Conservation (phyloP, 495 filamentous ascomycete species). For the Penicillium macrosclerotiorum region DNA sequence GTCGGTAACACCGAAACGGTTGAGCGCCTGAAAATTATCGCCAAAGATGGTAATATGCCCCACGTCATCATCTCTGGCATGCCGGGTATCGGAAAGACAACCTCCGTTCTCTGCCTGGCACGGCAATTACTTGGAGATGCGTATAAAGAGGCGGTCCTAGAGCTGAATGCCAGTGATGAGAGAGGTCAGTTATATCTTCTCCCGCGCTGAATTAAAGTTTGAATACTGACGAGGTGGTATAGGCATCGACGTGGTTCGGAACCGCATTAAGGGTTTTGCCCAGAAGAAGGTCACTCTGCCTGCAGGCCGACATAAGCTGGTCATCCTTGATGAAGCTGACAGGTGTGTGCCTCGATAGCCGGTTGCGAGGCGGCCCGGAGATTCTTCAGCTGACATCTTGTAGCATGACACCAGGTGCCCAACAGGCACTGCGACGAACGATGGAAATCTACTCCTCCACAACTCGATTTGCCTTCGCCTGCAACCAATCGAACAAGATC, state of each 20-base stretch:
- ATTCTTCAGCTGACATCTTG: background rate
- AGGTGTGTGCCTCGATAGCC: conserved; percentile 41
- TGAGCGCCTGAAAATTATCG: conserved; percentile 97
- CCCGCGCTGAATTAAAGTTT: no score
- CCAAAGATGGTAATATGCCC: conserved; percentile 98
- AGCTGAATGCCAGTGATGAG: conserved; percentile 95
- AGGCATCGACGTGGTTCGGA: conserved; percentile 98
- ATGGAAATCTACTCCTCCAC: conserved; percentile 99
- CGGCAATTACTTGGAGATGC: conserved; percentile 87
- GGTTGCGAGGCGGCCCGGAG: background rate
- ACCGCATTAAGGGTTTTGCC: conserved; percentile 96
- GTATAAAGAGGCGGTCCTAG: conserved; percentile 97
- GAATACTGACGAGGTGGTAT: conserved; percentile 14
- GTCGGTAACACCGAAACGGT: conserved; percentile 98
- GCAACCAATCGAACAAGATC: conserved; percentile 99
- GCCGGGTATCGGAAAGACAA: conserved; percentile 99
- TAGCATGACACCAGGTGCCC: conserved; percentile 92
- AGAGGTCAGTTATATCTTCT: conserved; percentile 63
- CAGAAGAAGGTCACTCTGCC: conserved; percentile 99
- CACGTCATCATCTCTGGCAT: conserved; percentile 99
- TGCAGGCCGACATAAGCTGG: conserved; percentile 85
- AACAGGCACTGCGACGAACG: conserved; percentile 91
- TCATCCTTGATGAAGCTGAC: conserved; percentile 98
- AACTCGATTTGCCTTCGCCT: conserved; percentile 96
- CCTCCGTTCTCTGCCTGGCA: conserved; percentile 89